Conservation (phyloP, 2,329 filamentous ascomycete genomes). For the Meredithiella fracta region DNA sequence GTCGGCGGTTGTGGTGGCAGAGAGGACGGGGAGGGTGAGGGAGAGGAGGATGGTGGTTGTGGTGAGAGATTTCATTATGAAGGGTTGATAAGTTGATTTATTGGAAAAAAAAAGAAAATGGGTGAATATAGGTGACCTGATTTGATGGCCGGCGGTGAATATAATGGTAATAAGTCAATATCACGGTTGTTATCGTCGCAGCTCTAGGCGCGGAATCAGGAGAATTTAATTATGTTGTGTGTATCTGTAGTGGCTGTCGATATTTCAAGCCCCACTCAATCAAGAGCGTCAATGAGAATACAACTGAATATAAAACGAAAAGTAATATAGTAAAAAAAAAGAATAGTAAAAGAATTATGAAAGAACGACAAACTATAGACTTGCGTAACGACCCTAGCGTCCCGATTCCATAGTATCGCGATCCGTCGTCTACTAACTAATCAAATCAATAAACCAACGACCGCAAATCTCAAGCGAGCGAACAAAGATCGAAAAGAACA, state of each 20-base stretch:
- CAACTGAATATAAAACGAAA: background rate
- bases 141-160: background rate
- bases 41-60: constrained; percentile 2
- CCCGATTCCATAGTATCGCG: background rate
- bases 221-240: background rate
- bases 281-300: background rate
- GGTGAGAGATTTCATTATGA: constrained; percentile 8
- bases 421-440: background rate
- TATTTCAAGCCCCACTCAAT: too few relatives aligned
- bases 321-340: constrained; percentile 1
- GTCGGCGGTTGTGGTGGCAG: constrained; percentile 19
- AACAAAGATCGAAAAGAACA: background rate
- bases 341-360: background rate
- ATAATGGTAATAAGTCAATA: constrained; percentile 1
- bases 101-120: background rate
- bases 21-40: constrained; percentile 16
- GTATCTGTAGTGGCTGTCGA: background rate
- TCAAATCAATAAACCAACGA: background rate
- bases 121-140: background rate
- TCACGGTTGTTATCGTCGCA: background rate
- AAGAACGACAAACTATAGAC: background rate
- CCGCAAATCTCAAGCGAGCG: background rate
- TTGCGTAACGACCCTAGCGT: background rate
- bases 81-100: background rate
- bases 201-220: background rate